A percentile compares a stretch with the other conserved stretches of the same genome.
phyloP scores from a whole-genome alignment of 106 monocot species.

The Ottelia alismoides region DNA sequence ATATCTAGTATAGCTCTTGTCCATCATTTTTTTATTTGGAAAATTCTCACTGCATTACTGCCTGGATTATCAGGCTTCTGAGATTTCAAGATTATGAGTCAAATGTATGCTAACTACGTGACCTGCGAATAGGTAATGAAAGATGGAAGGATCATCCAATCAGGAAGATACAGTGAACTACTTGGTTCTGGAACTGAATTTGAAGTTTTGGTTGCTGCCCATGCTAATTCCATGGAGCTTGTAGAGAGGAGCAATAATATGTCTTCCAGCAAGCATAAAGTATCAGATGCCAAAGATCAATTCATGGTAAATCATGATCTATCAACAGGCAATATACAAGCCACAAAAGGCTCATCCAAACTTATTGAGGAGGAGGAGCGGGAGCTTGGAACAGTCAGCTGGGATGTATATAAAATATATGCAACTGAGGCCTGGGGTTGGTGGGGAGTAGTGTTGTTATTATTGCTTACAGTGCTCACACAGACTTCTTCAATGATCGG shows the following conservation, averaged over 20 bases:
- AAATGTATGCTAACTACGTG: too few relatives aligned
- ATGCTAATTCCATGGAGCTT: slow-evolving; percentile 88
- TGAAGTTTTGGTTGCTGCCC: slow-evolving; percentile 72
- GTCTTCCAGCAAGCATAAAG: slow-evolving; percentile 2
- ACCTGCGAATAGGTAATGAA: slow-evolving; percentile 57
- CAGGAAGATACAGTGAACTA: slow-evolving; percentile 70
- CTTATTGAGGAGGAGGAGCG: slow-evolving; percentile 23
- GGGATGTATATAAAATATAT: slow-evolving; percentile 16
- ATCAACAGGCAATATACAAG: slow-evolving; percentile 10
- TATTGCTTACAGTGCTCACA: background rate
- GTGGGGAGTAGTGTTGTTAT: slow-evolving; percentile 12
- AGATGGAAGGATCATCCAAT: slow-evolving; percentile 67
- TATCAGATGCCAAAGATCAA: slow-evolving; percentile 4
- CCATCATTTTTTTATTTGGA: too few relatives aligned
- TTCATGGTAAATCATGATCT: slow-evolving; percentile 10
- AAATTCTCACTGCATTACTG: too few relatives aligned
- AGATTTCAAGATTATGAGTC: too few relatives aligned
- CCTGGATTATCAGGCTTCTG: too few relatives aligned
- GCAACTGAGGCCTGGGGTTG: slow-evolving; percentile 25
- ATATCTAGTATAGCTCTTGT: too few relatives aligned
- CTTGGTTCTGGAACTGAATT: slow-evolving; percentile 55
- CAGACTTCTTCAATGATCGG: slow-evolving; percentile 11
- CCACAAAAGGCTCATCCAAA: slow-evolving; percentile 13
- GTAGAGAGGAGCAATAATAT: slow-evolving; percentile 32
- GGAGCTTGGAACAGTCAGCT: slow-evolving; percentile 12